Percentiles rank a stretch among this genome's conserved stretches.
These are phyloP conservation scores for Globisporangium barbulae DNA, from an alignment of 352 stramenopile species.

Conservation along the genomic window DNA sequence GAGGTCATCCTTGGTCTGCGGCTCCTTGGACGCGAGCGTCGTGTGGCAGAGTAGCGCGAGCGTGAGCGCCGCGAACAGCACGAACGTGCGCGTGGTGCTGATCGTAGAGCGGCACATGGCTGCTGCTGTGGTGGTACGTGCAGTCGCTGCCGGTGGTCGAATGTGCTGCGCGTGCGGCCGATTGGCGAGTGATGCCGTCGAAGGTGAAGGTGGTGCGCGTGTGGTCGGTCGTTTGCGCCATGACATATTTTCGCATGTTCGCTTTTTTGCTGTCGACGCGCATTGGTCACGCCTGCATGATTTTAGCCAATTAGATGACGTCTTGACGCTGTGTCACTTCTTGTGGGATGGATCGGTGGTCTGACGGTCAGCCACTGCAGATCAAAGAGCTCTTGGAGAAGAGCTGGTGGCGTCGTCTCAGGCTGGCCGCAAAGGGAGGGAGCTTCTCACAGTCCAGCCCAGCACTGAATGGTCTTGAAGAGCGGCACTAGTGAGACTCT, in stretches of 20 bases:
- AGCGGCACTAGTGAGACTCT: too few relatives aligned
- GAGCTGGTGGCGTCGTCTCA: too few relatives aligned
- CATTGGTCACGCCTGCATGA: not conserved
- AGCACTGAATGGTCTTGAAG: too few relatives aligned
- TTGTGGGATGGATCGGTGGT: too few relatives aligned
- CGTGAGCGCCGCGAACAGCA: not conserved
- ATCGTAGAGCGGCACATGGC: not conserved
- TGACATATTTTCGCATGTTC: not conserved
- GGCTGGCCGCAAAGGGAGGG: too few relatives aligned
- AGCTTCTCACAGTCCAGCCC: too few relatives aligned
- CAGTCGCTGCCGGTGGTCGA: not conserved
- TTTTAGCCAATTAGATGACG: not conserved
- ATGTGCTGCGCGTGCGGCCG: not conserved
- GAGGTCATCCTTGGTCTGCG: conserved; percentile 19
- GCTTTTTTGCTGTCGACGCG: not conserved
- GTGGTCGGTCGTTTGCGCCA: not conserved
- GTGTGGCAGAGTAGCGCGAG: not conserved
- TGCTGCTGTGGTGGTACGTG: not conserved
- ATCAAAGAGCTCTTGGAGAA: too few relatives aligned
- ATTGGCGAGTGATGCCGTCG: not conserved
- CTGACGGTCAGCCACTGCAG: too few relatives aligned
- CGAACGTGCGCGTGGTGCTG: not conserved
- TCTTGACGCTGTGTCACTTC: too few relatives aligned
- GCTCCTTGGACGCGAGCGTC: conserved; percentile 2
- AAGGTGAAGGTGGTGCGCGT: not conserved